phyloP scores from a whole-genome alignment of 73 alveolate species.

The Tetrahymena elliotti region DNA sequence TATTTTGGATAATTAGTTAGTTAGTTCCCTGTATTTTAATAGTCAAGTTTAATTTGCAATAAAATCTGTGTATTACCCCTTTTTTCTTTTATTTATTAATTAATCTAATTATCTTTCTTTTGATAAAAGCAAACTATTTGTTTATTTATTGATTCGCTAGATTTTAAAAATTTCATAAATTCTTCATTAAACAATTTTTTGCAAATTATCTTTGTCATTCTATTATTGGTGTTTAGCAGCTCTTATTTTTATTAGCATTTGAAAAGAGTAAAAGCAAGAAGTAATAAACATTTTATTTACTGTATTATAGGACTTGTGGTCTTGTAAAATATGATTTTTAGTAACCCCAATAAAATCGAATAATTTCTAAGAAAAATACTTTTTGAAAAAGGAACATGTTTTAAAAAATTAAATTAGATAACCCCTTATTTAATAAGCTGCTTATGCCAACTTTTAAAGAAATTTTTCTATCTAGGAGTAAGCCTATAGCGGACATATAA shows the following conservation, averaged over 20 bases:
- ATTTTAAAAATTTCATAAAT: not conserved
- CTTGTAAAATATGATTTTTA: not conserved
- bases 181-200: not conserved
- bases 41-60: not conserved
- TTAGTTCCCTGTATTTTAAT: not conserved
- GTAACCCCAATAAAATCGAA: not conserved
- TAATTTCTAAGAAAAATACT: not conserved
- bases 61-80: not conserved
- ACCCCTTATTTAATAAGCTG: not conserved
- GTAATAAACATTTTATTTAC: not conserved
- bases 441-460: not conserved
- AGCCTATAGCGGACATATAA: not conserved
- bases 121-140: not conserved
- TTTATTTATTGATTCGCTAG: not conserved
- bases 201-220: not conserved
- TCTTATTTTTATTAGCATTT: not conserved
- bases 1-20: not conserved
- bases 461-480: not conserved
- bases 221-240: not conserved
- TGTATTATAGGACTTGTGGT: not conserved
- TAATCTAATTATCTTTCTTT: too few species aligned
- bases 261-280: not conserved
- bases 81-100: not conserved
- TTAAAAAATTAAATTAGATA: too few species aligned
- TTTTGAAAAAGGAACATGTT: not conserved